Percentiles rank a stretch among this genome's conserved stretches.
phyloP scores from a whole-genome alignment of 306 rosid genomes.

The Adenanthera pavonina region DNA sequence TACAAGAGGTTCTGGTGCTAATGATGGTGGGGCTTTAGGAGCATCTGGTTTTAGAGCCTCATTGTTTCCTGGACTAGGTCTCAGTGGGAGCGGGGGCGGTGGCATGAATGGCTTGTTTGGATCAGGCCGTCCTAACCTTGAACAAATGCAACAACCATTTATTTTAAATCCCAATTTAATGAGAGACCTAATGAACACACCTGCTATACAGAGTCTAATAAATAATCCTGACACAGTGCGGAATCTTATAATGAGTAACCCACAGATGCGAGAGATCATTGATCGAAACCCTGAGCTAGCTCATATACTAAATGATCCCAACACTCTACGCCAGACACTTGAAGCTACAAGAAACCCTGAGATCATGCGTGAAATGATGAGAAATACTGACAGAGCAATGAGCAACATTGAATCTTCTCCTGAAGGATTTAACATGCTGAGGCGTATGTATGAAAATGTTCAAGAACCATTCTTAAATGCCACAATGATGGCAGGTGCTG shows the following conservation, averaged over 20 bases:
- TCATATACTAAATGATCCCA: constrained; percentile 84
- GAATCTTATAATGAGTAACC: constrained; percentile 65
- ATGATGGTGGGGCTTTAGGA: constrained; percentile 62
- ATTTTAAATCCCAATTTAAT: constrained; percentile 59
- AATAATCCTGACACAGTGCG: constrained; percentile 63
- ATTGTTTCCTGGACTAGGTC: constrained; percentile 66
- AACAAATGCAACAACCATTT: constrained; percentile 77
- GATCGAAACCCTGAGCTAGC: constrained; percentile 85
- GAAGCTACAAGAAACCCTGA: constrained; percentile 91
- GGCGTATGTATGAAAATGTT: constrained; percentile 90
- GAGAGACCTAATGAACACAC: constrained; percentile 65
- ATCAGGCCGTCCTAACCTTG: constrained; percentile 67
- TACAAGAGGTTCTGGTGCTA: constrained; percentile 49
- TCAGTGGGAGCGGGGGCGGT: constrained; percentile 55
- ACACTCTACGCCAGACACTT: constrained; percentile 76
- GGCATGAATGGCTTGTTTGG: constrained; percentile 62
- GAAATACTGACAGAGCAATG: constrained; percentile 88
- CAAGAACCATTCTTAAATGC: constrained; percentile 91
- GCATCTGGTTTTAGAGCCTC: constrained; percentile 65
- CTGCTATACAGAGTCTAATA: constrained; percentile 62
- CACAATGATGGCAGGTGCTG: constrained; percentile 77
- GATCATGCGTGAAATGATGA: constrained; percentile 96
- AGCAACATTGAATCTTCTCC: constrained; percentile 92
- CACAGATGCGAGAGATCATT: constrained; percentile 86
- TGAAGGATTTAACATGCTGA: constrained; percentile 86